Percentiles rank a stretch among this genome's conserved stretches.
These are phyloP conservation scores for Neurospora sp. DNA, from an alignment of 495 filamentous ascomycete genomes.

Conservation along the genomic window DNA sequence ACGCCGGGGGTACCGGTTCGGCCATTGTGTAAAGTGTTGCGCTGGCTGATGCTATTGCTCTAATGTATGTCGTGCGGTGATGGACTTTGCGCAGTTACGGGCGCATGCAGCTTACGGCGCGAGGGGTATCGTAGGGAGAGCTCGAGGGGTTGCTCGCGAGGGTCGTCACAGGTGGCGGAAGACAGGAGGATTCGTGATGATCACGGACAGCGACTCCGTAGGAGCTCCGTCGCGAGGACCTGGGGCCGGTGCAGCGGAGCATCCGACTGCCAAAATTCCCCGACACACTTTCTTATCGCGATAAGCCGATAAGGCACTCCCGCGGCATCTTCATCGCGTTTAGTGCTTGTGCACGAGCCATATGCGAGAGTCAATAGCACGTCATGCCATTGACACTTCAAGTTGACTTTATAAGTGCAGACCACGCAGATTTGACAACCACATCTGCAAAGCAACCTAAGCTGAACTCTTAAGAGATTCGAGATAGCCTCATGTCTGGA, in stretches of 20 bases:
- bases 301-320: conserved; percentile 3
- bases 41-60: background rate
- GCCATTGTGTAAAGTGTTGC: background rate
- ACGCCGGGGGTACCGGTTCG: background rate
- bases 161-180: background rate
- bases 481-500: background rate
- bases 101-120: background rate
- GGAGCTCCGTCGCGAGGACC: background rate
- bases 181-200: background rate
- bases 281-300: conserved; percentile 5
- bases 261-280: conserved; percentile 5
- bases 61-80: background rate
- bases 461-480: background rate
- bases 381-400: background rate
- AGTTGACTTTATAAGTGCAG: background rate
- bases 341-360: conserved; percentile 1
- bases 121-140: background rate
- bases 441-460: background rate
- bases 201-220: background rate
- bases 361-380: background rate
- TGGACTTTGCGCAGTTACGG: background rate
- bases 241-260: background rate
- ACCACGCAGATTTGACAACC: background rate
- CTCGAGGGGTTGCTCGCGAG: background rate
- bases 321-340: background rate